Base-by-base conservation (phyloP, 1,284 basidiomycete species). In the Apiotrichum brassicae region DNA sequence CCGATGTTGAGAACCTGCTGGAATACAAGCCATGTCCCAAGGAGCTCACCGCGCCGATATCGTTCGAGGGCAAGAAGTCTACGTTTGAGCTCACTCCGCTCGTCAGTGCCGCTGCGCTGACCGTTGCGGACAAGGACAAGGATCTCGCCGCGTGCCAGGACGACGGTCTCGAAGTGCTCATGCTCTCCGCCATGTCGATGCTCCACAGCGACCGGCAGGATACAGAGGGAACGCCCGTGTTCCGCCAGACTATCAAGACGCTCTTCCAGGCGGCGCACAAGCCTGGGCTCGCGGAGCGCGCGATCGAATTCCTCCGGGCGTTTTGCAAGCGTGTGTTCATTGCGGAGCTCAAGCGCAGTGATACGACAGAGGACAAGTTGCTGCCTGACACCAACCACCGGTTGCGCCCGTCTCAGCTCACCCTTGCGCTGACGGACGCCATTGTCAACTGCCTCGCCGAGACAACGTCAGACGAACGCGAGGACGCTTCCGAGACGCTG, bases 1-100 rank as follows among this genome's bases (percentile, higher is more conserved):
- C 95, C 57, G 82, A 85, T 53, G 86, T 87, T 53, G 88, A 93
- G 42, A 86, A 87, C 4, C 69, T 81, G 32, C 75, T 98, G 40
- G 79, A 82, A 34, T 95, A 86, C 70, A 79, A 78, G 20, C 77
- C 83, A 41, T 79, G 82, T 53, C 82, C 84, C 0, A 82, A 86
- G 43, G 77, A 83, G 3, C 81, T 87, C 6, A 82, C 80, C 52
- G 75, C 88, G 25, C 72, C 81, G 0, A 75, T 97, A 32, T 84
- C 84, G 11, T 90, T 97, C 58, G 77, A 84, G 40, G 85, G 85
- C 12, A 78, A 79, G 37, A 66, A 75, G n/a, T 82, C 85, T 57
- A 80, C 75, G 45, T 78, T 97, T 44, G 81, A 85, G 37, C 74
- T 98, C 23, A 78, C 78, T 13, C 81, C 89, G 0, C 76, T 89